Evolutionary conservation across 1,284 basidiomycete genomes (phyloP), one percentile per base, ranked within the genome.

Genomic region (Flammula alnicola): DNA sequence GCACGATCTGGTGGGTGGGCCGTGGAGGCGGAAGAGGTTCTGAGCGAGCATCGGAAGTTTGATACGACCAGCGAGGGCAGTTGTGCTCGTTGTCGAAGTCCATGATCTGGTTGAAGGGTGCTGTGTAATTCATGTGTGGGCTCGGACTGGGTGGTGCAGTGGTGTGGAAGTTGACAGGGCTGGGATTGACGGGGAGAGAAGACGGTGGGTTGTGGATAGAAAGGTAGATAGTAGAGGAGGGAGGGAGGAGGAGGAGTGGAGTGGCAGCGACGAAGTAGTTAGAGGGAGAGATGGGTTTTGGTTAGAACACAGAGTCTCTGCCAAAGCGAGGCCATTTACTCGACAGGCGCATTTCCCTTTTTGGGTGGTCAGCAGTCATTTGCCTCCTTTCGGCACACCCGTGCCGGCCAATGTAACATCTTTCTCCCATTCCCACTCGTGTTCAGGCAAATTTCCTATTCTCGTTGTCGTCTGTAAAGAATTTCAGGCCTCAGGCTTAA

Each of bases 281-380:
- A 39, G 37, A 35, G 44, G 42, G 47, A 53, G 22, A 26, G 56
- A 51, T 37, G 56, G 35, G 42, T 47, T 49, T 17, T 37, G 35
- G 30, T 47, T 49, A 55, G 60, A 58, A 43, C 52, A 63, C 47
- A 59, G 49, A 57, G 56, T 62, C 60, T 61, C 58, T 62, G 61
- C 64, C 66, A 67, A 63, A 64, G 58, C 62, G 59, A 55, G 61
- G 58, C 57, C 55, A 55, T 49, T 54, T 57, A 51, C 57, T 62
- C 56, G 54, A 59, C 63, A 62, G 63, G 62, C 63, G 59, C 62
- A 63, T 60, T 69, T 68, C 62, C 68, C 63, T 58, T 64, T 68
- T 62, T 44, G 57, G 63, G 54, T 44, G 49, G 4, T 32, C 44
- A 47, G 50, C 42, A 44, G 56, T 51, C 60, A 49, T 57, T 62